A percentile compares a stretch with the other conserved stretches of the same genome.
Evolutionary conservation across 352 stramenopile genomes (phyloP).

Genomic region (Elongisporangium undulatum): DNA sequence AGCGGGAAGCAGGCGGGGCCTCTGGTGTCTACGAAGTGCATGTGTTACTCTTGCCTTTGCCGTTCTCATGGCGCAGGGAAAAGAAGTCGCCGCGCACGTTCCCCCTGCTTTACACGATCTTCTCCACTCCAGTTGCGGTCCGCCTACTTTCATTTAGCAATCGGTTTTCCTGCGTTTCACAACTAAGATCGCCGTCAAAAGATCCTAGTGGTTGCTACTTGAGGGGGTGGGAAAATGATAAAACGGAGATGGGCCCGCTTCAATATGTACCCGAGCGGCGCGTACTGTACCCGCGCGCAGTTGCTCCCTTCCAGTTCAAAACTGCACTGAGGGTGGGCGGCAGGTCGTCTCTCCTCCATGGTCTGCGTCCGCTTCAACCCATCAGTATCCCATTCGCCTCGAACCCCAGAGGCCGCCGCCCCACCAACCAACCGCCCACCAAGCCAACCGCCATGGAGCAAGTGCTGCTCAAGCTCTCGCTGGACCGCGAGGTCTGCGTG

Average conservation of each 20-base stretch:
- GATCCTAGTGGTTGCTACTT: not conserved
- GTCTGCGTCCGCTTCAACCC: not conserved
- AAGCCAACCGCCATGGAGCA: conserved; percentile 7
- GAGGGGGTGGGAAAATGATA: not conserved
- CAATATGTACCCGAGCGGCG: not conserved
- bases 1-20: not conserved
- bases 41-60: not conserved
- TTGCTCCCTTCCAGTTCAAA: not conserved
- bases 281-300: not conserved
- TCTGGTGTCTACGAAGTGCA: too few species aligned
- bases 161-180: not conserved
- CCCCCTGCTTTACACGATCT: not conserved
- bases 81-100: too few species aligned
- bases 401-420: not conserved
- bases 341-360: not conserved
- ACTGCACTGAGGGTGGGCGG: not conserved
- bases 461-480: conserved; percentile 44
- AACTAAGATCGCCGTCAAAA: not conserved
- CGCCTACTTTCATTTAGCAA: not conserved
- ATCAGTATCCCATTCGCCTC: not conserved
- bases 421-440: not conserved
- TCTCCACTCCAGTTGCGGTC: not conserved
- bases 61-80: not conserved
- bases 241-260: not conserved
- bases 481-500: conserved; percentile 38